Evolutionary conservation across 495 filamentous ascomycete genomes (phyloP).

Genomic region (Pyronema omphalodes): DNA sequence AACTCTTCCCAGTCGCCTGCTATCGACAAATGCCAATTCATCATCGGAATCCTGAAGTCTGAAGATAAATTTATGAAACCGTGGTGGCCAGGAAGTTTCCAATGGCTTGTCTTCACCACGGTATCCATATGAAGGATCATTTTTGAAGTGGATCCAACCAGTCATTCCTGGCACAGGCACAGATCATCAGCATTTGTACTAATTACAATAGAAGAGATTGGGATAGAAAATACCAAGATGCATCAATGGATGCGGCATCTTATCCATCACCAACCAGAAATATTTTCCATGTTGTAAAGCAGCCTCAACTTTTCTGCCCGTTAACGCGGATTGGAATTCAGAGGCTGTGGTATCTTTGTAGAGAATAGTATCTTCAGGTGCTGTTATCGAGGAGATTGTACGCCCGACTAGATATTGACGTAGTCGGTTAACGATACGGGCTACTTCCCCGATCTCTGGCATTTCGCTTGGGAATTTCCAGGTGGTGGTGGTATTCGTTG

Average conservation of each 20-base stretch:
- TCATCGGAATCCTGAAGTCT: conserved; percentile 41
- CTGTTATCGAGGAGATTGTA: conserved; percentile 49
- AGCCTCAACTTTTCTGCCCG: conserved; percentile 43
- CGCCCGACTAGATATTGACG: conserved; percentile 65
- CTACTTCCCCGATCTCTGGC: conserved; percentile 76
- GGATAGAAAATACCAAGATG: conserved; percentile 64
- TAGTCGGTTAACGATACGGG: conserved; percentile 69
- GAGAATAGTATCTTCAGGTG: conserved; percentile 59
- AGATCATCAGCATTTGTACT: background rate
- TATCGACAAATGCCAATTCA: conserved; percentile 71
- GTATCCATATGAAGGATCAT: conserved; percentile 60
- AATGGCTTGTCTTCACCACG: conserved; percentile 40
- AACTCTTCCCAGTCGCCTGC: conserved; percentile 55
- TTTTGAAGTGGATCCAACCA: conserved; percentile 75
- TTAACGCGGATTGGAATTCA: conserved; percentile 52
- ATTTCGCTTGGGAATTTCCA: conserved; percentile 27
- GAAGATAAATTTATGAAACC: conserved; percentile 71
- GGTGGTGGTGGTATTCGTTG: too few species aligned
- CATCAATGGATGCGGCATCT: conserved; percentile 69
- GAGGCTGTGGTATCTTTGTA: conserved; percentile 68
- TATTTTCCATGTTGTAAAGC: conserved; percentile 83
- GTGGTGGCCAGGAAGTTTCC: conserved; percentile 61
- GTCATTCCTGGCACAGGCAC: conserved; percentile 21
- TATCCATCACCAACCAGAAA: conserved; percentile 50
- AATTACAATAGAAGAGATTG: too few species aligned